Conservation (phyloP, 2,329 filamentous ascomycete genomes). For the Alternaria conjuncta region DNA sequence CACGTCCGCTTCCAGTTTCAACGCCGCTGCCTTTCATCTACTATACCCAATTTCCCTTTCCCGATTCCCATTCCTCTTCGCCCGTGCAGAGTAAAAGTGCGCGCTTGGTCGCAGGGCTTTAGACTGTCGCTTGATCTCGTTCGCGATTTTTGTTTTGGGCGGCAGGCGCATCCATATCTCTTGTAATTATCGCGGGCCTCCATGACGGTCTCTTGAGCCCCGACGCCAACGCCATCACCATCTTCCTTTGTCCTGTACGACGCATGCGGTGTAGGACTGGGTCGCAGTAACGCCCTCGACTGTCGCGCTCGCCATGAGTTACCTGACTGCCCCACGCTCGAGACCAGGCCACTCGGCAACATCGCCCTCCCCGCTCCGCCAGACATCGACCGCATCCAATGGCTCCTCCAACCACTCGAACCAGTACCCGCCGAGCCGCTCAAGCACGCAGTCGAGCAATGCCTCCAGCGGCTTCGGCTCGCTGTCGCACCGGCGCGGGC, state of each 20-base stretch:
- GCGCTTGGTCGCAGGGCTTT: conserved; percentile 30
- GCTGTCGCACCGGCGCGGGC: conserved; percentile 72
- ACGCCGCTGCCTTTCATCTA: conserved; percentile 31
- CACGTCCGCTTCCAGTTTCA: conserved; percentile 33
- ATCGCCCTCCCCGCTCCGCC: conserved; percentile 59
- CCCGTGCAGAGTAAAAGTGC: conserved; percentile 28
- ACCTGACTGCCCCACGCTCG: conserved; percentile 47
- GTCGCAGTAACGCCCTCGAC: conserved; percentile 16
- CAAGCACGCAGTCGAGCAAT: conserved; percentile 75
- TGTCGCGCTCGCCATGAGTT: conserved; percentile 45
- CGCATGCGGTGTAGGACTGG: conserved; percentile 34
- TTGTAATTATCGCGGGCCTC: conserved; percentile 33
- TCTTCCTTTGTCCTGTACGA: conserved; percentile 27
- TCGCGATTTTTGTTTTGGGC: conserved; percentile 18
- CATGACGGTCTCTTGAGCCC: conserved; percentile 35
- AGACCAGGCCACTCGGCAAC: conserved; percentile 48
- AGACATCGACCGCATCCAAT: conserved; percentile 74
- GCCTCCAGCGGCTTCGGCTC: conserved; percentile 63
- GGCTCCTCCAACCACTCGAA: conserved; percentile 72
- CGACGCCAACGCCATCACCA: conserved; percentile 13
- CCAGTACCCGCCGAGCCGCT: conserved; percentile 63
- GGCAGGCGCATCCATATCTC: conserved; percentile 35
- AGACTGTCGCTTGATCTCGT: conserved; percentile 17
- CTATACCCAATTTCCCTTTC: conserved; percentile 17
- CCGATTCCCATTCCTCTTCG: conserved; percentile 37